Percentiles rank a stretch among this genome's conserved stretches.
These are phyloP conservation scores for Serendipita sp. DNA, from an alignment of 1,284 basidiomycete genomes.

Conservation along the genomic window DNA sequence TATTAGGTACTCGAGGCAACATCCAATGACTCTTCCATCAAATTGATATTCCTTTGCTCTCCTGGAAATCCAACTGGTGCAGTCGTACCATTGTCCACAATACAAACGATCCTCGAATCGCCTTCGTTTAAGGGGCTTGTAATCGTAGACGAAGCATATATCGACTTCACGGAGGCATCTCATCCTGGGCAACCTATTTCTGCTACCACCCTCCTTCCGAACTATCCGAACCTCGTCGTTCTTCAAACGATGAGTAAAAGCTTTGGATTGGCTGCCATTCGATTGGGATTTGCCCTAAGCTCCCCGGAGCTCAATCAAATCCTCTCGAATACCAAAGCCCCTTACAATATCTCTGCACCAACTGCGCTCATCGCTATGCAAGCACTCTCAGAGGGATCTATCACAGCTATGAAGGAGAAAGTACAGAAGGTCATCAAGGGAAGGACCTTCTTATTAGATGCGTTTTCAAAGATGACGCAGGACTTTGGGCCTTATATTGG, in stretches of 20 bases:
- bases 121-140: constrained; percentile 79
- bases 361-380: constrained; percentile 74
- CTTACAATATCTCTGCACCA: constrained; percentile 91
- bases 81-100: constrained; percentile 55
- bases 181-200: constrained; percentile 34
- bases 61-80: constrained; percentile 97
- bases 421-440: constrained; percentile 44
- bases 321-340: constrained; percentile 91
- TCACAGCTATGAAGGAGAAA: constrained; percentile 55
- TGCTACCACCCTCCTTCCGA: constrained; percentile 52
- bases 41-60: constrained; percentile 89
- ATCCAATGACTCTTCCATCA: constrained; percentile 62
- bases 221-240: constrained; percentile 84
- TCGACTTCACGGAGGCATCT: constrained; percentile 62
- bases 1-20: constrained; percentile 7
- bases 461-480: constrained; percentile 26
- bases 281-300: constrained; percentile 88
- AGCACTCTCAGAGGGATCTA: constrained; percentile 54
- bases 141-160: constrained; percentile 94
- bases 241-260: constrained; percentile 94
- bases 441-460: constrained; percentile 38
- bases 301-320: constrained; percentile 84
- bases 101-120: constrained; percentile 68
- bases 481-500: constrained; percentile 67
- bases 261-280: constrained; percentile 89